phyloP scores from a whole-genome alignment of 176 grass and related monocot genomes.

The Lolium perenne region DNA sequence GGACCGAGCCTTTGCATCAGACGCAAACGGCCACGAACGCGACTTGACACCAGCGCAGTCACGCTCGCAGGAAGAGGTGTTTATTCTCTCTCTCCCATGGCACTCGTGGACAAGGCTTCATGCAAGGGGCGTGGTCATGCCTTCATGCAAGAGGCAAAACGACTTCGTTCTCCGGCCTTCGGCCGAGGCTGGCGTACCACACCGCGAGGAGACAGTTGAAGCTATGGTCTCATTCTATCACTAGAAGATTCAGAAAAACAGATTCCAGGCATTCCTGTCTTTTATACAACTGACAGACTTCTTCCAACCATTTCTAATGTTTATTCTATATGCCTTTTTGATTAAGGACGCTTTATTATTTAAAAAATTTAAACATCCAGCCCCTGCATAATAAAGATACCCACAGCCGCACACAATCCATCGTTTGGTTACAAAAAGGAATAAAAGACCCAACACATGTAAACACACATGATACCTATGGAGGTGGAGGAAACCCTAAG shows the following conservation, averaged over 20 bases:
- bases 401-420: too few relatives aligned
- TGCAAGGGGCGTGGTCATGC: background rate
- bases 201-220: background rate
- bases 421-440: too few relatives aligned
- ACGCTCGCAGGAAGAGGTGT: background rate
- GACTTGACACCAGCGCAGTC: background rate
- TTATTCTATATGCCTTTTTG: background rate
- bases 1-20: background rate
- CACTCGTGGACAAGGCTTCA: background rate
- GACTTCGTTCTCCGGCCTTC: background rate
- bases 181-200: background rate
- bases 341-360: too few relatives aligned
- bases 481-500: too few relatives aligned
- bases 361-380: too few relatives aligned
- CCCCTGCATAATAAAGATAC: too few relatives aligned
- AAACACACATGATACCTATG: too few relatives aligned
- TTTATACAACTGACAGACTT: background rate
- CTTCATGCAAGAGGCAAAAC: background rate
- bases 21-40: background rate
- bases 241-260: background rate
- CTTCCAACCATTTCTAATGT: slow-evolving; percentile 14
- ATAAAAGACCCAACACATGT: too few relatives aligned
- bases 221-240: background rate
- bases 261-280: background rate
- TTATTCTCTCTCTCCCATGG: background rate